Percentiles rank a stretch among this genome's conserved stretches.
phyloP scores from a whole-genome alignment of 1,284 basidiomycete species.

The Paramarasmius palmivorus region DNA sequence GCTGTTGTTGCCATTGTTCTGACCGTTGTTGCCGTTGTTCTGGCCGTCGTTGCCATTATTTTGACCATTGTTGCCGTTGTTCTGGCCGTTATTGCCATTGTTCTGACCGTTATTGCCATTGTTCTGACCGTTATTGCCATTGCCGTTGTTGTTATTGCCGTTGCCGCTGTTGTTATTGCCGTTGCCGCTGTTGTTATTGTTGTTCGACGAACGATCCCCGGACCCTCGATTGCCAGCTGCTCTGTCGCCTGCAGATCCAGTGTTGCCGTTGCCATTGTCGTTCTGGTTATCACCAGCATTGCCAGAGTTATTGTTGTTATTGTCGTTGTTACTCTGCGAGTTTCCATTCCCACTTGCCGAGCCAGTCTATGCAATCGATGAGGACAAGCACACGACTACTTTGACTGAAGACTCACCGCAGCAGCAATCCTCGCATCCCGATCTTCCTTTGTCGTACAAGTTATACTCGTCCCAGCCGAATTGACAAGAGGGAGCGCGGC shows the following conservation, averaged over 20 bases:
- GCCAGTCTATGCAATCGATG: slow-evolving; percentile 14
- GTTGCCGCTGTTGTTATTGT: neutral
- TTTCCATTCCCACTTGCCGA: slow-evolving; percentile 14
- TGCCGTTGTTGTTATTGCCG: too few relatives aligned
- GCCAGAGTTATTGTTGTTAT: too few relatives aligned
- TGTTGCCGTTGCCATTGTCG: slow-evolving; percentile 9
- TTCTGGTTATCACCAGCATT: slow-evolving; percentile 11
- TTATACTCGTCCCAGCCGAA: slow-evolving; percentile 24
- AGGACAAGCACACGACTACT: too few relatives aligned
- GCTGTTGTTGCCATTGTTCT: too few relatives aligned
- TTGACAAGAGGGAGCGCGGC: slow-evolving; percentile 53
- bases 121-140: neutral
- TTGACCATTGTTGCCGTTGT: neutral
- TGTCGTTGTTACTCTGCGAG: too few relatives aligned
- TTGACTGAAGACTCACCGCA: neutral
- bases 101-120: too few relatives aligned
- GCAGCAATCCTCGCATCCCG: slow-evolving; percentile 35
- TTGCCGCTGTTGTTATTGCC: too few relatives aligned
- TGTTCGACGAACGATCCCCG: slow-evolving; percentile 18
- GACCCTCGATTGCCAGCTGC: too few relatives aligned
- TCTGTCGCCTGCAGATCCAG: slow-evolving; percentile 11
- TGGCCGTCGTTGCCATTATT: too few relatives aligned
- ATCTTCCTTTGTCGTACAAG: slow-evolving; percentile 29
- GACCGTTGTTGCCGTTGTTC: neutral
- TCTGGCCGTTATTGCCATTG: too few relatives aligned